These are phyloP conservation scores for Fusarium sp. DNA, from an alignment of 2,329 filamentous ascomycete genomes.

Conservation along the genomic window DNA sequence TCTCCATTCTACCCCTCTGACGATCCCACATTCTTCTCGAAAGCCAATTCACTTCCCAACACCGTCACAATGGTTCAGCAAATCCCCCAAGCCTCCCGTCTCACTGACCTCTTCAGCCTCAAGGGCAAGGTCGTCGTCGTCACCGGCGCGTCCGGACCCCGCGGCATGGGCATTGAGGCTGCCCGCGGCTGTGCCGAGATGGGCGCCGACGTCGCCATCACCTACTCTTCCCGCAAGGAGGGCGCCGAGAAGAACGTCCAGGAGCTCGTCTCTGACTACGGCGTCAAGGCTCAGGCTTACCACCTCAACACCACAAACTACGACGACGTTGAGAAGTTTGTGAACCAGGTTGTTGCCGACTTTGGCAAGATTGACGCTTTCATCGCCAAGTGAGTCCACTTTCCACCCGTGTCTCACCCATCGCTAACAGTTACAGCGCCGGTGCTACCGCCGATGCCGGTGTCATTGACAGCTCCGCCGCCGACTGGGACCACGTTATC, in stretches of 20 bases:
- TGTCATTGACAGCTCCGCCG: constrained; percentile 74
- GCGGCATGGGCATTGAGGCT: constrained; percentile 77
- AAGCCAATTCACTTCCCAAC: neutral
- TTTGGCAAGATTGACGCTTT: constrained; percentile 82
- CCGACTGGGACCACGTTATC: constrained; percentile 75
- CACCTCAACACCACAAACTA: constrained; percentile 69
- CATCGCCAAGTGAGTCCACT: constrained; percentile 73
- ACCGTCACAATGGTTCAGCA: constrained; percentile 62
- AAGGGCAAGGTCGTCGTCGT: constrained; percentile 80
- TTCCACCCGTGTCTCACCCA: neutral
- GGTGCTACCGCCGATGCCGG: constrained; percentile 77
- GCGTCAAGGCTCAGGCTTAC: constrained; percentile 74
- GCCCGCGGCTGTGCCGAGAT: constrained; percentile 78
- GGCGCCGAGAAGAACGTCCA: constrained; percentile 74
- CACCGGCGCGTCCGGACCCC: constrained; percentile 76
- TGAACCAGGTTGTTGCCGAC: constrained; percentile 75
- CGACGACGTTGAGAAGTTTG: constrained; percentile 62
- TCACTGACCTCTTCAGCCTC: constrained; percentile 77
- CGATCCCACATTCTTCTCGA: neutral
- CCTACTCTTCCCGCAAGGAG: constrained; percentile 77
- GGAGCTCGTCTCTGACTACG: constrained; percentile 74
- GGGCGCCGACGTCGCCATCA: constrained; percentile 77
- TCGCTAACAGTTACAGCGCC: constrained; percentile 53
- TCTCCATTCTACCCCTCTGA: constrained; percentile 8
- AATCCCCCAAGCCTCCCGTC: constrained; percentile 67